Percentiles rank a stretch among this genome's conserved stretches.
phyloP scores from a whole-genome alignment of 306 rosid genomes.

The Ammopiptanthus mongolicus region DNA sequence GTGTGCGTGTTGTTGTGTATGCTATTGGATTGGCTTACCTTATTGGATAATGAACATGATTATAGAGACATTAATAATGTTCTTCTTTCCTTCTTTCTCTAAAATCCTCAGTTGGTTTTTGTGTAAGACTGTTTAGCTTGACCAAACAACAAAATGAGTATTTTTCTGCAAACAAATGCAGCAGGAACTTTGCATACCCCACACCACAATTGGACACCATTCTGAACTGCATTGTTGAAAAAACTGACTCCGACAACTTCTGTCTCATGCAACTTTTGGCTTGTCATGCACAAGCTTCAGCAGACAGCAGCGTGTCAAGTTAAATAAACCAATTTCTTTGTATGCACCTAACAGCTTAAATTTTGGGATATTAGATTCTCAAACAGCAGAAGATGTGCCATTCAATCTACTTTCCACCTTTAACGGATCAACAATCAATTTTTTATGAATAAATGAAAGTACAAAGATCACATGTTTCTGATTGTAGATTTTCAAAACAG shows the following conservation, averaged over 20 bases:
- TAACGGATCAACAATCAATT: not conserved
- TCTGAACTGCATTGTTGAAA: not conserved
- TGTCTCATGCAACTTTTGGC: not conserved
- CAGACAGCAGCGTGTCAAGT: not conserved
- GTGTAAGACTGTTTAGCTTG: not conserved
- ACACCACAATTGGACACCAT: not conserved
- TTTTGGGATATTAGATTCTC: not conserved
- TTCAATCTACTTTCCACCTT: not conserved
- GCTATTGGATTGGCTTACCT: not conserved
- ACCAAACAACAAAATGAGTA: not conserved
- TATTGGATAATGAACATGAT: not conserved
- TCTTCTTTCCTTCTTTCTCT: not conserved
- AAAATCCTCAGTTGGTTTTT: not conserved
- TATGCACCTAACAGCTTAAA: not conserved
- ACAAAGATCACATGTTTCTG: not conserved
- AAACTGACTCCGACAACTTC: not conserved
- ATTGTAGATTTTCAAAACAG: not conserved
- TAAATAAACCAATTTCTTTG: not conserved
- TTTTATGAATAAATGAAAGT: not conserved
- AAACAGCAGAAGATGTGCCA: not conserved
- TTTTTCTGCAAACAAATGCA: not conserved
- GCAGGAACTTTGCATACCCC: not conserved
- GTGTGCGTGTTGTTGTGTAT: not conserved
- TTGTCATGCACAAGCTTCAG: conserved; percentile 11
- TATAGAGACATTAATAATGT: not conserved